Conservation (phyloP, 2,329 filamentous ascomycete species). For the Colletotrichum viniferum region DNA sequence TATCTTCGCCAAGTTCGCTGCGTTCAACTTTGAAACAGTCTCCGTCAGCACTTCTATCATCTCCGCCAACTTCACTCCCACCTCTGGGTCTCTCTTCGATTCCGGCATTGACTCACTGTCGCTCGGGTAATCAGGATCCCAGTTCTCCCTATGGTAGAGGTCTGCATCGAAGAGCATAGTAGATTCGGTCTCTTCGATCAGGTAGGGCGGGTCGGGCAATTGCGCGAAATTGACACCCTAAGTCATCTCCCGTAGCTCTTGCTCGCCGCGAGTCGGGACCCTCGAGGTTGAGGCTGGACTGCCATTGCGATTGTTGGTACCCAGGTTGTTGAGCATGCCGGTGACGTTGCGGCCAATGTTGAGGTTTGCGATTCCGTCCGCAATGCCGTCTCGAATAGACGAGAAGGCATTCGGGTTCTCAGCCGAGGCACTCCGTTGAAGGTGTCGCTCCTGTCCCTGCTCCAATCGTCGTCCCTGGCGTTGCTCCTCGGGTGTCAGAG, state of each 20-base stretch:
- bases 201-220: constrained; percentile 34
- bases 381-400: constrained; percentile 54
- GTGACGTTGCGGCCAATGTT: constrained; percentile 54
- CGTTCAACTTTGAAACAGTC: background rate
- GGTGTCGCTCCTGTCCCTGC: constrained; percentile 24
- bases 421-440: constrained; percentile 50
- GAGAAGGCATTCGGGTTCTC: constrained; percentile 50
- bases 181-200: background rate
- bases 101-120: background rate
- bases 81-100: background rate
- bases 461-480: constrained; percentile 19
- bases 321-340: constrained; percentile 41
- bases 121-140: background rate
- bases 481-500: constrained; percentile 44
- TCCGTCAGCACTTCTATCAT: background rate
- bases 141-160: background rate
- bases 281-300: constrained; percentile 21
- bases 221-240: constrained; percentile 45
- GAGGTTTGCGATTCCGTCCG: constrained; percentile 52
- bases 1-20: background rate
- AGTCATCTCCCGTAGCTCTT: constrained; percentile 51
- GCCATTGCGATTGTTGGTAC: constrained; percentile 27
- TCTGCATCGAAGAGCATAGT: background rate
- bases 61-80: background rate
- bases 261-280: constrained; percentile 33